Conservation (phyloP, 345 rosid genomes). For the Moricandia moricandioides region DNA sequence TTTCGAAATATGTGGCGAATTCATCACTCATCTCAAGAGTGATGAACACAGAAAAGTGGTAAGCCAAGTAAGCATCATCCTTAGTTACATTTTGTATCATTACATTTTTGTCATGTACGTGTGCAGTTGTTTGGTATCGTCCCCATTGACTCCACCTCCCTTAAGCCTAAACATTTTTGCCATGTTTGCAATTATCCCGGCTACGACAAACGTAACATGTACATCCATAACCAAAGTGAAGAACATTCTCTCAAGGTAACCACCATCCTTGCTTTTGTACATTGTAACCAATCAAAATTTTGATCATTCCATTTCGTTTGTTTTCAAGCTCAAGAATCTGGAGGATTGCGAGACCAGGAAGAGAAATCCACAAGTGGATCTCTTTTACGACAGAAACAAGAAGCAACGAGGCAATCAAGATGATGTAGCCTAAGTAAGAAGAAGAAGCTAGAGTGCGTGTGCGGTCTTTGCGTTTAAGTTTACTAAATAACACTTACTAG, state of each 20-base stretch:
- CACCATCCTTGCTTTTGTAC: not conserved
- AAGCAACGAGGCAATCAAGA: too few relatives aligned
- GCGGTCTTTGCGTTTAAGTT: too few relatives aligned
- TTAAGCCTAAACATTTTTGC: not conserved
- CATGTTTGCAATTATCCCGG: not conserved
- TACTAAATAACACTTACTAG: too few relatives aligned
- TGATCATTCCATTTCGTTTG: not conserved
- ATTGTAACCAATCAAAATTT: not conserved
- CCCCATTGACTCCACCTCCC: not conserved
- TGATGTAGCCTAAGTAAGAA: too few relatives aligned
- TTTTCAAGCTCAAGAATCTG: not conserved
- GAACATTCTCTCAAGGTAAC: not conserved
- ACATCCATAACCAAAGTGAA: not conserved
- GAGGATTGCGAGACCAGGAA: not conserved
- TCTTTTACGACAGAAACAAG: too few relatives aligned
- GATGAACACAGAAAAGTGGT: not conserved
- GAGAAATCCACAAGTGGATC: not conserved
- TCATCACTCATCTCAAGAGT: not conserved
- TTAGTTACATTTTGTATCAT: too few relatives aligned
- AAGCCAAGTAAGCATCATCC: not conserved
- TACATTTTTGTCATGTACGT: too few relatives aligned
- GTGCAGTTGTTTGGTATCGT: not conserved
- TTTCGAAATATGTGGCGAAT: not conserved
- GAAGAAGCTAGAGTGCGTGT: too few relatives aligned
- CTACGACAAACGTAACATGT: not conserved